Conservation (phyloP, 768 basidiomycete species). For the Boletus pseudo-olivaceus region DNA sequence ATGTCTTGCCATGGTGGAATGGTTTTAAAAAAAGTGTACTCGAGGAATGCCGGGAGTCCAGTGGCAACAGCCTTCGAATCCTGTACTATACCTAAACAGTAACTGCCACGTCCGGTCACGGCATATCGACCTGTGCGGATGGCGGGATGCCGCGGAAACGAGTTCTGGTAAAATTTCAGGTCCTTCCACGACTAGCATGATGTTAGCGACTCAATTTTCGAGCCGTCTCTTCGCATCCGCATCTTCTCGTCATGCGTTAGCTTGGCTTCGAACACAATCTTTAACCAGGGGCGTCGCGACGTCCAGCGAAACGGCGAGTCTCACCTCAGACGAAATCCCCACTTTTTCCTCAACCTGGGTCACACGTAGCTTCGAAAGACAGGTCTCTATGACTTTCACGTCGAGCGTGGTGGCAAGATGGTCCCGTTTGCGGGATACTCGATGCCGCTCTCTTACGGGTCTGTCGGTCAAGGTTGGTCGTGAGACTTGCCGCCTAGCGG, state of each 20-base stretch:
- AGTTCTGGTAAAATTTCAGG: not conserved
- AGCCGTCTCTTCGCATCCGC: not conserved
- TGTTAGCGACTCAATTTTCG: not conserved
- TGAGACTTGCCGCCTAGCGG: not conserved
- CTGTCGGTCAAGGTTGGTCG: constrained; percentile 69
- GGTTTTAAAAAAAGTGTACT: too few relatives aligned
- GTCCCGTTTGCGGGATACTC: constrained; percentile 93
- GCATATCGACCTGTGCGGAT: constrained; percentile 2
- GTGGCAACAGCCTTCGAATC: too few relatives aligned
- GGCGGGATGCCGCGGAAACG: constrained; percentile 3
- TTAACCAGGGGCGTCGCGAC: constrained; percentile 18
- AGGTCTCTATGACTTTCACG: constrained; percentile 85
- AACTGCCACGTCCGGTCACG: not conserved
- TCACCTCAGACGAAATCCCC: not conserved
- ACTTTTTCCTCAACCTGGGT: not conserved
- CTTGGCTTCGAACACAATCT: not conserved
- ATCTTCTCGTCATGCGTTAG: not conserved
- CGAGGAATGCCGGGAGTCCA: too few relatives aligned
- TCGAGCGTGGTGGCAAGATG: constrained; percentile 84
- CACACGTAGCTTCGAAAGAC: constrained; percentile 53
- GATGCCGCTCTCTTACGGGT: constrained; percentile 89
- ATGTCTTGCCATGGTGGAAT: not conserved
- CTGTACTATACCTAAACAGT: not conserved
- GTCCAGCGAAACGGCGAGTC: constrained; percentile 19
- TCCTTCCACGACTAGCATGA: constrained; percentile 10